Percentiles rank a stretch among this genome's conserved stretches.
Evolutionary conservation across 2,329 filamentous ascomycete species (phyloP).

Genomic region (Ophiostoma novo-ulmi): DNA sequence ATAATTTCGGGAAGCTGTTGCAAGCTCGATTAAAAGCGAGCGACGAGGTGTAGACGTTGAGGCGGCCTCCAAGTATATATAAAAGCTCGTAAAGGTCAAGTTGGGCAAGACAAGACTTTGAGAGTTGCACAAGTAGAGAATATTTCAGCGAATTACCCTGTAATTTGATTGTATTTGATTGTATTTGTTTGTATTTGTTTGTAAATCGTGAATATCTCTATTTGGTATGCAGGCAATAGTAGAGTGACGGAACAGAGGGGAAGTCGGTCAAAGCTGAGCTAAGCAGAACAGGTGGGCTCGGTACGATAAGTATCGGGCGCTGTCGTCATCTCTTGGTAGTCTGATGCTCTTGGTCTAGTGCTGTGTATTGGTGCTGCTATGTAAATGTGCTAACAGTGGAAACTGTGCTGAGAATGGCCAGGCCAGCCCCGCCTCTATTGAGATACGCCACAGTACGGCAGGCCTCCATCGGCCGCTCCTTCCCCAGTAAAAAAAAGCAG

Average conservation of each 20-base stretch:
- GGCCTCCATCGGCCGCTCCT: constrained; percentile 5
- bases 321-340: constrained; percentile 14
- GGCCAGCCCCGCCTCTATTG: not conserved
- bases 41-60: not conserved
- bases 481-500: not conserved
- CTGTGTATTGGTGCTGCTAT: not conserved
- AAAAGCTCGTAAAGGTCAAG: not conserved
- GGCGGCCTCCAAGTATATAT: not conserved
- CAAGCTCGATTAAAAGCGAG: not conserved
- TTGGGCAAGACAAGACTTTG: not conserved
- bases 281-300: constrained; percentile 5
- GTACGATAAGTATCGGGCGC: not conserved
- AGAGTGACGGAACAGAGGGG: constrained; percentile 6
- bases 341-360: not conserved
- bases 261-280: constrained; percentile 7
- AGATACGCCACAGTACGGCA: not conserved
- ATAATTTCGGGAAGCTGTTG: not conserved
- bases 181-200: not conserved
- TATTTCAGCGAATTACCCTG: not conserved
- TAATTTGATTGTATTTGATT: not conserved
- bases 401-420: not conserved
- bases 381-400: not conserved
- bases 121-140: not conserved
- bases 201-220: not conserved
- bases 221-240: not conserved